phyloP scores from a whole-genome alignment of 2,329 filamentous ascomycete species.

The Colletotrichum lini region DNA sequence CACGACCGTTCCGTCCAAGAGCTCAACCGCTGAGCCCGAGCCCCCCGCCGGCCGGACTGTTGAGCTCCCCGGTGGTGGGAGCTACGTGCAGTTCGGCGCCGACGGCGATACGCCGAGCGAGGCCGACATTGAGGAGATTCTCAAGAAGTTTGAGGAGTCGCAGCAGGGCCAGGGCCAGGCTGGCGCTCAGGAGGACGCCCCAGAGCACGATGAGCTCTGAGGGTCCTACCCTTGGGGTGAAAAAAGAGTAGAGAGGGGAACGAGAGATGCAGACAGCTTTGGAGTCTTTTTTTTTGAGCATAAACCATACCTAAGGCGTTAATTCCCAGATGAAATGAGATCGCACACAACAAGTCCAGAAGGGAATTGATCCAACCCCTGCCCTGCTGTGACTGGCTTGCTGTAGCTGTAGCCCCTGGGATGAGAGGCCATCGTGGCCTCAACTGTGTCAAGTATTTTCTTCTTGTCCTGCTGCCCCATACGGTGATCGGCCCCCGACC shows the following conservation, averaged over 20 bases:
- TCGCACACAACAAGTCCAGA: conserved; percentile 13
- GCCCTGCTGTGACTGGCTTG: neutral
- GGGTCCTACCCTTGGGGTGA: neutral
- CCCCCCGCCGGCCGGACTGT: conserved; percentile 55
- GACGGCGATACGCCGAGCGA: conserved; percentile 53
- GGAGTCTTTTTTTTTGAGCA: conserved; percentile 23
- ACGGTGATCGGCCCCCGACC: neutral
- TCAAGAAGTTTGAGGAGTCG: conserved; percentile 52
- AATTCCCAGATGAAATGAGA: conserved; percentile 11
- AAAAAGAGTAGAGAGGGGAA: neutral
- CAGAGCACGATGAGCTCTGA: conserved; percentile 55
- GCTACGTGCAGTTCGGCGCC: conserved; percentile 48
- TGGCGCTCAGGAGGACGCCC: conserved; percentile 44
- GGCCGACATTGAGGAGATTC: conserved; percentile 67
- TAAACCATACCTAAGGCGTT: conserved; percentile 20
- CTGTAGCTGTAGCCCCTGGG: no score
- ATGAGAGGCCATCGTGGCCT: neutral
- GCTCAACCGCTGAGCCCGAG: conserved; percentile 45
- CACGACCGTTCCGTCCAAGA: conserved; percentile 50
- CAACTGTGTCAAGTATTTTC: no score
- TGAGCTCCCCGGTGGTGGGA: conserved; percentile 56
- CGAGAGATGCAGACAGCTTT: conserved; percentile 3
- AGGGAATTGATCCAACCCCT: neutral
- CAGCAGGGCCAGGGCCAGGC: conserved; percentile 45
- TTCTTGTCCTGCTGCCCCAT: neutral